Evolutionary conservation across 208 protist species (phyloP).

Genomic region (Endotrypanum monterogeii): DNA sequence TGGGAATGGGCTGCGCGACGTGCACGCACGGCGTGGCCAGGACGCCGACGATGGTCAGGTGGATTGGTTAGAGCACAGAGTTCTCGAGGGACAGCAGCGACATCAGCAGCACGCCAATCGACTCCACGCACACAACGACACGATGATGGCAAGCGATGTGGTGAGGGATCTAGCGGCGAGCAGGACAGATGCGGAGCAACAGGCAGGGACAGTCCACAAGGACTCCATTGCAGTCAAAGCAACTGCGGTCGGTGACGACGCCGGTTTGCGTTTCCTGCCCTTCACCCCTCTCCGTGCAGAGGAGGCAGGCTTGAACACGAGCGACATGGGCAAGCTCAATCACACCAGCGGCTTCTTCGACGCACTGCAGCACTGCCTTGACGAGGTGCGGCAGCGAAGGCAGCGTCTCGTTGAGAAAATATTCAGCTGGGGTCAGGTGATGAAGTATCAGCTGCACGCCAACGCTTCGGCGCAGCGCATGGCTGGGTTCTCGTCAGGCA

Average conservation of each 20-base stretch:
- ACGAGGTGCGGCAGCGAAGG: constrained; percentile 24
- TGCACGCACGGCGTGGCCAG: too few species aligned
- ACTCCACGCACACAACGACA: too few species aligned
- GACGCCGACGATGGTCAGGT: too few species aligned
- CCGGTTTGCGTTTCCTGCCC: not conserved
- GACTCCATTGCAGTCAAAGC: not conserved
- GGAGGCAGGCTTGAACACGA: not conserved
- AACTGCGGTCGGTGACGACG: not conserved
- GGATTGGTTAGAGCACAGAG: too few species aligned
- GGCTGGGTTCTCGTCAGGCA: constrained; percentile 39
- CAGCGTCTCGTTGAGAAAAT: constrained; percentile 30
- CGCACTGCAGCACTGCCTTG: constrained; percentile 30
- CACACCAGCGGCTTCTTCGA: constrained; percentile 17
- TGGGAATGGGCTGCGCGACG: not conserved
- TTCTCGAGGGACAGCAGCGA: too few species aligned
- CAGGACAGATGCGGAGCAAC: too few species aligned
- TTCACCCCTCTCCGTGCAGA: too few species aligned
- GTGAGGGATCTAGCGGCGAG: too few species aligned
- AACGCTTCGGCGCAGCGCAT: constrained; percentile 37
- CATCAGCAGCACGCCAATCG: too few species aligned
- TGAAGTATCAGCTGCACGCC: constrained; percentile 54
- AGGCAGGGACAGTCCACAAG: not conserved
- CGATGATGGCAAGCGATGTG: too few species aligned
- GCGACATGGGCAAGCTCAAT: constrained; percentile 1
- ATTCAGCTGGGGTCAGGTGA: constrained; percentile 36